phyloP scores from a whole-genome alignment of 2,329 filamentous ascomycete species.

The Calcarisporium arbuscula region DNA sequence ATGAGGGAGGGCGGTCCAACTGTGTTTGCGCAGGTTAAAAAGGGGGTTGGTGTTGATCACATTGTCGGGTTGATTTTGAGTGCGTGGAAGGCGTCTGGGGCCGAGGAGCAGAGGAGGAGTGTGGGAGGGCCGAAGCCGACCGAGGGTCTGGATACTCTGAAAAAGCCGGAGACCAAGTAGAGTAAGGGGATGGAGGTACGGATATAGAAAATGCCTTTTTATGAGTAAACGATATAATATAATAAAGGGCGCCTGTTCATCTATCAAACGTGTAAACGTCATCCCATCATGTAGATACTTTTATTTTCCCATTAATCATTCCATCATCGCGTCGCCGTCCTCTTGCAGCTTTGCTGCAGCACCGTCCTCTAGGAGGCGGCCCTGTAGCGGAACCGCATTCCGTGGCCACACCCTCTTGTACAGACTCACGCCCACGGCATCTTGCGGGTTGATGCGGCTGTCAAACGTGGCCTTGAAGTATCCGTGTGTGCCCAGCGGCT shows the following conservation, averaged over 20 bases:
- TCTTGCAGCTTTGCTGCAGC: slow-evolving; percentile 6
- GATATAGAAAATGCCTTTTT: too few relatives aligned
- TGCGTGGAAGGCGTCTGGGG: slow-evolving; percentile 88
- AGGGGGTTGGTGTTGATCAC: slow-evolving; percentile 74
- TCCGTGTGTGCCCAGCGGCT: slow-evolving; percentile 91
- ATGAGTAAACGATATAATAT: too few relatives aligned
- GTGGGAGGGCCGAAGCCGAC: slow-evolving; percentile 54
- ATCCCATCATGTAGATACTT: slow-evolving; percentile 1
- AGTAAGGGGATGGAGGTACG: too few relatives aligned
- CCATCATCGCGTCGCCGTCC: slow-evolving; percentile 11
- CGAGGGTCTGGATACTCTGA: slow-evolving; percentile 44
- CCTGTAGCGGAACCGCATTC: slow-evolving; percentile 45
- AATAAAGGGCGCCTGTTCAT: too few relatives aligned
- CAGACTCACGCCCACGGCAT: slow-evolving; percentile 83
- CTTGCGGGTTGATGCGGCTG: slow-evolving; percentile 89
- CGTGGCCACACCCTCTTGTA: slow-evolving; percentile 84
- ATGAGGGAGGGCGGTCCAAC: slow-evolving; percentile 95
- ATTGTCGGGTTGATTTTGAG: slow-evolving; percentile 85
- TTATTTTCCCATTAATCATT: slow-evolving; percentile 7
- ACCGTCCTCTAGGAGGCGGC: slow-evolving; percentile 33
- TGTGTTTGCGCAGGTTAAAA: slow-evolving; percentile 96
- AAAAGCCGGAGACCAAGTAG: too few relatives aligned
- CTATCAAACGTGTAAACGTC: too few relatives aligned
- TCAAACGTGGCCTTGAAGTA: slow-evolving; percentile 99
- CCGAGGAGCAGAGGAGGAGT: slow-evolving; percentile 51